Evolutionary conservation across 2,329 filamentous ascomycete genomes (phyloP).

Genomic region (Arthrobotrys conoides): DNA sequence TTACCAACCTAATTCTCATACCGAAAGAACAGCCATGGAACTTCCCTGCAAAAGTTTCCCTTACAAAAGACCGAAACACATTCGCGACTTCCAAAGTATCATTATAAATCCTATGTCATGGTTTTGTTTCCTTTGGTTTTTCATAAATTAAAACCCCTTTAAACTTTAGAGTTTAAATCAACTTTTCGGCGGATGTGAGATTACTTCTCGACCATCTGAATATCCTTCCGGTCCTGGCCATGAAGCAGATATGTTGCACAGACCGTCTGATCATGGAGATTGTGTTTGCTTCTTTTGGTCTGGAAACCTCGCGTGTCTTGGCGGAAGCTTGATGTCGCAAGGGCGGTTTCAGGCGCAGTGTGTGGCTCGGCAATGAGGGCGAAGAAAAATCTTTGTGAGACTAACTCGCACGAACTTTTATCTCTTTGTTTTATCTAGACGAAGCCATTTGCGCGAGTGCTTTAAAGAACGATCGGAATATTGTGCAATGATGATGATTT

Average conservation of each 20-base stretch:
- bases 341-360: slow-evolving; percentile 11
- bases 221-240: neutral
- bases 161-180: neutral
- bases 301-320: slow-evolving; percentile 23
- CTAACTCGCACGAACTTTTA: slow-evolving; percentile 7
- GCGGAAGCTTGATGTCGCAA: slow-evolving; percentile 26
- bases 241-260: slow-evolving; percentile 24
- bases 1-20: neutral
- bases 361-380: neutral
- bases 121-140: slow-evolving; percentile 3
- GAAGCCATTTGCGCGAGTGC: no score
- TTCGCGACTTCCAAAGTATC: neutral
- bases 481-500: no score
- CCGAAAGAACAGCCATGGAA: neutral
- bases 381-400: neutral
- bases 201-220: neutral
- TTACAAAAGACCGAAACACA: slow-evolving; percentile 2
- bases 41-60: slow-evolving; percentile 1
- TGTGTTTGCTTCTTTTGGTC: slow-evolving; percentile 16
- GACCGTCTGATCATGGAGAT: slow-evolving; percentile 4
- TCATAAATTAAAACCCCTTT: neutral
- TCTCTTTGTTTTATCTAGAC: no score
- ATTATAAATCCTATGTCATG: slow-evolving; percentile 18
- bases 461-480: no score
- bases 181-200: slow-evolving; percentile 8